Evolutionary conservation across 2,329 filamentous ascomycete genomes (phyloP).

Genomic region (Alternaria sp.): DNA sequence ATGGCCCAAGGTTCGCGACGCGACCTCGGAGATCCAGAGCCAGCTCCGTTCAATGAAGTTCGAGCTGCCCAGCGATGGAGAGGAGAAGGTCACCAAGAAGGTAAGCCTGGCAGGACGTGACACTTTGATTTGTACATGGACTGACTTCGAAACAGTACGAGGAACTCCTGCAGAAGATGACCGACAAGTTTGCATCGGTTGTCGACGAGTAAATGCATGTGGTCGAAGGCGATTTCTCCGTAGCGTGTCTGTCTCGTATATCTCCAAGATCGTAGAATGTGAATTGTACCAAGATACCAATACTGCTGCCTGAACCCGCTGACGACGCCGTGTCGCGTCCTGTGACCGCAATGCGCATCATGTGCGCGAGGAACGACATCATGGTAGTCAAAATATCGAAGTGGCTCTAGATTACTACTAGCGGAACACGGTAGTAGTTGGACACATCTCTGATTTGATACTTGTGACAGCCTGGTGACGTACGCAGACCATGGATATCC

Average conservation of each 20-base stretch:
- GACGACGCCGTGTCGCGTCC: conserved; percentile 42
- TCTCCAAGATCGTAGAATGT: conserved; percentile 33
- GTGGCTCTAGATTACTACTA: background rate
- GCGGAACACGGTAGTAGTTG: background rate
- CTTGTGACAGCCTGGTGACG: conserved; percentile 10
- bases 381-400: background rate
- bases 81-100: conserved; percentile 84
- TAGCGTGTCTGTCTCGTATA: conserved; percentile 36
- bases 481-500: background rate
- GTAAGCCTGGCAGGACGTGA: conserved; percentile 54
- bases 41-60: conserved; percentile 95
- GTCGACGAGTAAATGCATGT: conserved; percentile 77
- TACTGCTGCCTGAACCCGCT: conserved; percentile 42
- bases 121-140: background rate
- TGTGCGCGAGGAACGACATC: conserved; percentile 1
- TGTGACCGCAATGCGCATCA: conserved; percentile 33
- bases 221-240: conserved; percentile 52
- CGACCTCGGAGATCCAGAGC: conserved; percentile 83
- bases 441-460: background rate
- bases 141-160: conserved; percentile 75
- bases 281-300: conserved; percentile 34
- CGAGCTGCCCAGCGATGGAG: conserved; percentile 84
- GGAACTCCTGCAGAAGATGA: conserved; percentile 86
- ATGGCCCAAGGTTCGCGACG: conserved; percentile 92
- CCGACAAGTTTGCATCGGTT: conserved; percentile 96